phyloP scores from a whole-genome alignment of 345 rosid species.

The Physaria fendleri region DNA sequence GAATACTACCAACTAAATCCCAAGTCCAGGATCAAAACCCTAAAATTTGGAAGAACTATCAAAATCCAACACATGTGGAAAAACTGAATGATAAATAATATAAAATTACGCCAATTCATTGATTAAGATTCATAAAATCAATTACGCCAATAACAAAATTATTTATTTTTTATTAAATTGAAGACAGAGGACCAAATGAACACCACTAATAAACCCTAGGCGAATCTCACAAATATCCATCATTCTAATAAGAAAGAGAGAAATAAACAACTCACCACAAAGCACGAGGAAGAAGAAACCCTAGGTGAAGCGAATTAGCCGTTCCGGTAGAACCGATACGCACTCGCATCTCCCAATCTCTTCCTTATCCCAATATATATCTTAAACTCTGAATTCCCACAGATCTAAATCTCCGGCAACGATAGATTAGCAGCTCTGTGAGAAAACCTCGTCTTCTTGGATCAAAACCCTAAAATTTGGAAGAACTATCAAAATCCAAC shows the following conservation, averaged over 20 bases:
- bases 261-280: conserved; percentile 4
- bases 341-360: conserved; percentile 6
- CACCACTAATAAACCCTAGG: conserved; percentile 6
- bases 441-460: conserved; percentile 22
- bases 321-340: conserved; percentile 14
- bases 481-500: background rate
- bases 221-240: conserved; percentile 7
- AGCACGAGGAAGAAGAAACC: conserved; percentile 23
- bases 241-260: background rate
- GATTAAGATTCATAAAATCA: background rate
- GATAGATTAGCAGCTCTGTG: conserved; percentile 13
- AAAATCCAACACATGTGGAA: conserved; percentile 3
- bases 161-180: background rate
- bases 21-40: conserved; percentile 18
- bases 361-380: background rate
- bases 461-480: conserved; percentile 22
- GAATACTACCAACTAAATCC: background rate
- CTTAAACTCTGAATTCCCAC: background rate
- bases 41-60: background rate
- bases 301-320: conserved; percentile 24
- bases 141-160: background rate
- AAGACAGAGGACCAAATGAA: background rate
- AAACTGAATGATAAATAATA: background rate
- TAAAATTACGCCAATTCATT: background rate
- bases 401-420: conserved; percentile 4